Evolutionary conservation across 306 rosid species (phyloP).

Genomic region (Medicago lupulina): DNA sequence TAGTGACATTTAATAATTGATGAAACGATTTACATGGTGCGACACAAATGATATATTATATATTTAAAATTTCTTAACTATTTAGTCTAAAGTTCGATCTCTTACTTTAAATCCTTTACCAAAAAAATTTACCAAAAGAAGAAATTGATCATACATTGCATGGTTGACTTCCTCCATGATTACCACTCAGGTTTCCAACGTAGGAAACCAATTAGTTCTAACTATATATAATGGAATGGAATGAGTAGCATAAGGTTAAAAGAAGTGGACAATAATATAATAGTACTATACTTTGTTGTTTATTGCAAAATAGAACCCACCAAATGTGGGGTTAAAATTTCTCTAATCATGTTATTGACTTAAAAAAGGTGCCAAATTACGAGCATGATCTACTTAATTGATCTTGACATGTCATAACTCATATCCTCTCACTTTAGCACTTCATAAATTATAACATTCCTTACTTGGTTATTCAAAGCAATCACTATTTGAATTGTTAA

Average conservation of each 20-base stretch:
- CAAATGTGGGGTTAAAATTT: slow-evolving; percentile 6
- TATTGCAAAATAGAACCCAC: slow-evolving; percentile 3
- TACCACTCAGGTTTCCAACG: slow-evolving; percentile 18
- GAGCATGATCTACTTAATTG: slow-evolving; percentile 34
- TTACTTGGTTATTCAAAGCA: slow-evolving; percentile 10
- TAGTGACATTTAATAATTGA: slow-evolving; percentile 14
- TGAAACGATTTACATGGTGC: background rate
- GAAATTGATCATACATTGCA: background rate
- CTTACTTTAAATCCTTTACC: no score
- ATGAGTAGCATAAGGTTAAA: slow-evolving; percentile 28
- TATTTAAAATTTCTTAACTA: no score
- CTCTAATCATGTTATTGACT: slow-evolving; percentile 33
- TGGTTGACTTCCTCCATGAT: slow-evolving; percentile 36
- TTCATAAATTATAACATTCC: slow-evolving; percentile 4
- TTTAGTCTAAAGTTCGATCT: background rate
- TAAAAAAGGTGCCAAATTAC: slow-evolving; percentile 7
- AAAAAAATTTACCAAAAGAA: background rate
- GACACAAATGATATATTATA: background rate
- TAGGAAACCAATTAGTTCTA: slow-evolving; percentile 23
- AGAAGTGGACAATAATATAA: background rate
- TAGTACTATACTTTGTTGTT: background rate
- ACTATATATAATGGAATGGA: background rate
- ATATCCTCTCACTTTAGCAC: background rate
- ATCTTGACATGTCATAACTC: slow-evolving; percentile 38
- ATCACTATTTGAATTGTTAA: slow-evolving; percentile 29